Evolutionary conservation across 2,329 filamentous ascomycete genomes (phyloP), one percentile per base, ranked within the genome.

Genomic region (Didymella segeticola): DNA sequence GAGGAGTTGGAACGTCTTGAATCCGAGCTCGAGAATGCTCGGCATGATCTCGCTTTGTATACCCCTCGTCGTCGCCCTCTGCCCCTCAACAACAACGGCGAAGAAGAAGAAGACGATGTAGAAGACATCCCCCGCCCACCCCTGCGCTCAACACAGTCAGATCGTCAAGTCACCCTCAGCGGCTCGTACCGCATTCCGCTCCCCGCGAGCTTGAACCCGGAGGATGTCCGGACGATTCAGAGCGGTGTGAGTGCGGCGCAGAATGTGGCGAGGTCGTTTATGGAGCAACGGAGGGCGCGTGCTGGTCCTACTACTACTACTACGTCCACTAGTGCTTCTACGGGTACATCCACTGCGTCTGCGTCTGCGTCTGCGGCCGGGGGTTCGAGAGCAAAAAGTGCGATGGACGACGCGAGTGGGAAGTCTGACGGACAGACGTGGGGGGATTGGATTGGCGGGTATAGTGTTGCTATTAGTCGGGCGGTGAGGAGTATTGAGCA

Each of bases 381-480:
- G 9, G 33, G 17, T n/a, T 14, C 33, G 3, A 36, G 22, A 17
- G 33, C 33, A 20, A 9, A 10, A 7, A 36, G 14, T 10, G 14
- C 19, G 9, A 36, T 20, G 4, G 33, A 36, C 3, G 12, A 36
- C 33, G 15, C n/a, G n/a, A n/a, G n/a, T n/a, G n/a, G n/a, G n/a
- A n/a, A n/a, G n/a, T n/a, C n/a, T n/a, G n/a, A n/a, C n/a, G n/a
- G n/a, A n/a, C 60, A 71, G 60, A 67, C 66, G 27, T 75, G 72
- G 72, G 57, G 68, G 7, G 72, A 75, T 43, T 75, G 71, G 71
- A 72, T 75, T 43, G 72, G 72, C 0, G 72, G 71, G 14, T 75
- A 75, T 46, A 74, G 71, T 42, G 57, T 75, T 54, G 70, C 71
- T 9, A 72, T 75, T 38, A 65, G 66, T 15, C 47, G 68, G 33